These are phyloP conservation scores for Lagenidium giganteum DNA, from an alignment of 352 stramenopile species.

Conservation along the genomic window DNA sequence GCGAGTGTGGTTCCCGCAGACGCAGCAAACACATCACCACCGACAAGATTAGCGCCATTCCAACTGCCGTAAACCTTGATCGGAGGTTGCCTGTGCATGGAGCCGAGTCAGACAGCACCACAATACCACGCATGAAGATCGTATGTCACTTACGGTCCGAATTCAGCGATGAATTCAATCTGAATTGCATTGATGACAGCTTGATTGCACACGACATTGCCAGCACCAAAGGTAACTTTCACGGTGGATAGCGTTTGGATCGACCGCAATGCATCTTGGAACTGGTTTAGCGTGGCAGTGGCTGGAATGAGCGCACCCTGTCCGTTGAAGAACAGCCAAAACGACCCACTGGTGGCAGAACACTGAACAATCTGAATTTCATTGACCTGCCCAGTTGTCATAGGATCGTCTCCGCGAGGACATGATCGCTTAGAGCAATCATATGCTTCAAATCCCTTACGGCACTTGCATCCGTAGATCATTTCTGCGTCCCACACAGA, in stretches of 20 bases:
- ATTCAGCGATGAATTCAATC: slow-evolving; percentile 56
- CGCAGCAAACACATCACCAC: slow-evolving; percentile 45
- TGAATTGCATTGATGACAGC: slow-evolving; percentile 36
- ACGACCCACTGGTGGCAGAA: slow-evolving; percentile 58
- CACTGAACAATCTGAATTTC: slow-evolving; percentile 82
- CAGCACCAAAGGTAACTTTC: slow-evolving; percentile 42
- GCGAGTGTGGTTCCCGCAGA: slow-evolving; percentile 36
- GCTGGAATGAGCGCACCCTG: slow-evolving; percentile 42
- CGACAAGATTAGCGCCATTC: slow-evolving; percentile 28
- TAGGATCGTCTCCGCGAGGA: slow-evolving; percentile 81
- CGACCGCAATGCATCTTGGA: slow-evolving; percentile 46
- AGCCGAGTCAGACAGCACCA: slow-evolving; percentile 10
- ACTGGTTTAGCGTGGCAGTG: slow-evolving; percentile 35
- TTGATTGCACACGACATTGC: slow-evolving; percentile 35
- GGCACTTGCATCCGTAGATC: slow-evolving; percentile 88
- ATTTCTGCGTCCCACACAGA: slow-evolving; percentile 60
- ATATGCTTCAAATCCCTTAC: slow-evolving; percentile 68
- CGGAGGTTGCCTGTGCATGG: slow-evolving; percentile 35
- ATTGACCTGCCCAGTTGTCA: slow-evolving; percentile 80
- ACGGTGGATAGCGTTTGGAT: slow-evolving; percentile 27
- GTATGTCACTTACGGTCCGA: slow-evolving; percentile 41
- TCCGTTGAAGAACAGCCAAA: slow-evolving; percentile 63
- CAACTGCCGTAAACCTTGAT: slow-evolving; percentile 48
- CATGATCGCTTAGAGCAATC: slow-evolving; percentile 84
- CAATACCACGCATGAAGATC: neutral